Conservation (phyloP, 495 filamentous ascomycete genomes). For the Hypoxylon cercidicola region DNA sequence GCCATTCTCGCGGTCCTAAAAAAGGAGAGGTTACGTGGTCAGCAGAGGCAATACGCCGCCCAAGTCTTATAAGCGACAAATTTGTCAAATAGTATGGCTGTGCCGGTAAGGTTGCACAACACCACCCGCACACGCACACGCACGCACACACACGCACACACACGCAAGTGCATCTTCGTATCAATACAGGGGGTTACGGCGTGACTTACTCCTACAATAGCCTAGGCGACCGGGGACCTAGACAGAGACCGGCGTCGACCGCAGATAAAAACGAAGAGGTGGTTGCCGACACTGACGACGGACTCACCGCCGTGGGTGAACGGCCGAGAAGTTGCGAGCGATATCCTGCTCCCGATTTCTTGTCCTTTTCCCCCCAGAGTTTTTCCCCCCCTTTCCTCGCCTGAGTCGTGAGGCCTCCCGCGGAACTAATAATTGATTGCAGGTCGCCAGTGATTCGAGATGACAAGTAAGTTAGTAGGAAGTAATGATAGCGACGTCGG, state of each 20-base stretch:
- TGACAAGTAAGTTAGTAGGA: slow-evolving; percentile 10
- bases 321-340: slow-evolving; percentile 31
- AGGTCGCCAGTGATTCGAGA: slow-evolving; percentile 28
- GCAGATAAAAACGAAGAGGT: slow-evolving; percentile 28
- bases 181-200: slow-evolving; percentile 24
- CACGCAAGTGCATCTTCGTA: slow-evolving; percentile 36
- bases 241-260: slow-evolving; percentile 41
- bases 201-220: slow-evolving; percentile 44
- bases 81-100: slow-evolving; percentile 21
- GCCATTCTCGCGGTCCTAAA: slow-evolving; percentile 70
- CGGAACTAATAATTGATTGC: slow-evolving; percentile 34
- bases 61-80: slow-evolving; percentile 18
- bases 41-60: slow-evolving; percentile 28
- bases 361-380: slow-evolving; percentile 14
- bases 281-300: slow-evolving; percentile 36
- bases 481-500: slow-evolving; percentile 36
- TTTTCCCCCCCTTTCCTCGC: slow-evolving; percentile 20
- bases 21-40: slow-evolving; percentile 28
- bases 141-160: slow-evolving; percentile 2
- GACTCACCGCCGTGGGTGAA: slow-evolving; percentile 40
- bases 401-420: slow-evolving; percentile 20
- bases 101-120: slow-evolving; percentile 37
- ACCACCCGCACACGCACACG: slow-evolving; percentile 17
- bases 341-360: slow-evolving; percentile 27
- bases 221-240: slow-evolving; percentile 48